These are phyloP conservation scores for Peniophora sp. DNA, from an alignment of 1,284 basidiomycete genomes.

Conservation along the genomic window DNA sequence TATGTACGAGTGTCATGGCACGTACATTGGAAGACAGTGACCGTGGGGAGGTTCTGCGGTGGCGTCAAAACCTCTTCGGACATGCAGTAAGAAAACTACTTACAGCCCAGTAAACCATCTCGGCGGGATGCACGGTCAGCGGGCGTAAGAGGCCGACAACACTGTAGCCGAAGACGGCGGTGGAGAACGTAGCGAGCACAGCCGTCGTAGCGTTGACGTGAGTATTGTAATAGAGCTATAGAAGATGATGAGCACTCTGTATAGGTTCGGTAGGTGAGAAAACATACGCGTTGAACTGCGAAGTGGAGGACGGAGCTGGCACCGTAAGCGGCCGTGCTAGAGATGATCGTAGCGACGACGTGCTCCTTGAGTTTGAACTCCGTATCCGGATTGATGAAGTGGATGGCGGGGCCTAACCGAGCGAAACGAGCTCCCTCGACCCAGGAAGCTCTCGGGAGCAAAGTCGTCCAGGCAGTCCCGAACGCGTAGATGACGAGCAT, in stretches of 20 bases:
- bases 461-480: constrained; percentile 43
- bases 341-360: not conserved
- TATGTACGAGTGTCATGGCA: not conserved
- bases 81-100: constrained; percentile 4
- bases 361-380: constrained; percentile 53
- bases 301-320: constrained; percentile 50
- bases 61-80: constrained; percentile 1
- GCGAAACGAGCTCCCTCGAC: constrained; percentile 35
- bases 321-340: constrained; percentile 33
- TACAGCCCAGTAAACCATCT: constrained; percentile 64
- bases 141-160: constrained; percentile 50
- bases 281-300: constrained; percentile 47
- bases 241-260: not conserved
- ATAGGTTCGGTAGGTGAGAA: no score
- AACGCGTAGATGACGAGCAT: constrained; percentile 48
- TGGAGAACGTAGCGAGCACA: constrained; percentile 57
- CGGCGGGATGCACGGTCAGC: constrained; percentile 60
- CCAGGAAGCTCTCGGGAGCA: constrained; percentile 29
- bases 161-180: constrained; percentile 61
- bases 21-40: constrained; percentile 54
- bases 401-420: constrained; percentile 28
- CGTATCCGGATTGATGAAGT: constrained; percentile 47
- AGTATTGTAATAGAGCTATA: constrained; percentile 51
- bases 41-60: constrained; percentile 43
- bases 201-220: constrained; percentile 49